Percentiles rank a stretch among this genome's conserved stretches.
These are phyloP conservation scores for Flammula alnicola DNA, from an alignment of 1,284 basidiomycete species.

Conservation along the genomic window DNA sequence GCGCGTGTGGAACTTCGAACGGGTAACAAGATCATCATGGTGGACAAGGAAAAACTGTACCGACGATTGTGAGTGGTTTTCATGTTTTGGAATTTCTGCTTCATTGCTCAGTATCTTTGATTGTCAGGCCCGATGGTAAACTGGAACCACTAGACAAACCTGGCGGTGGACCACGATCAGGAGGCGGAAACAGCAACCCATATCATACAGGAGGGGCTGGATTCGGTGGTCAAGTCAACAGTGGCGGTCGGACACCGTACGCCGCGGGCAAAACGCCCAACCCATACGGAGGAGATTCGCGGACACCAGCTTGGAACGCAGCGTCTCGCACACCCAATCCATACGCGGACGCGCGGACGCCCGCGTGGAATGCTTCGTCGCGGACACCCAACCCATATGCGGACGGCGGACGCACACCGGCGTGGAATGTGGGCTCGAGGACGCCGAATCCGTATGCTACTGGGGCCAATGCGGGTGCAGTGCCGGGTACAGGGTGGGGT, in stretches of 20 bases:
- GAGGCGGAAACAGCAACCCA: conserved; percentile 18
- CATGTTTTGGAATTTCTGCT: neutral
- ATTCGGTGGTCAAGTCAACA: conserved; percentile 39
- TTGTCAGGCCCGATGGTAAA: conserved; percentile 56
- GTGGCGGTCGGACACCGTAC: conserved; percentile 67
- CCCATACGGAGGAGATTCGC: conserved; percentile 57
- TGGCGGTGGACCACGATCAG: conserved; percentile 13
- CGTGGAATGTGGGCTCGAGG: conserved; percentile 57
- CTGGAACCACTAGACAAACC: conserved; percentile 41
- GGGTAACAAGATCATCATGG: conserved; percentile 88
- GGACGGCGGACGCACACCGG: conserved; percentile 54
- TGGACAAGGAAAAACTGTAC: conserved; percentile 82
- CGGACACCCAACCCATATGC: conserved; percentile 78
- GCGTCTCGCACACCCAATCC: conserved; percentile 75
- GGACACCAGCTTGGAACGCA: conserved; percentile 64
- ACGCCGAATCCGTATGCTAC: conserved; percentile 59
- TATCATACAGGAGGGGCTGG: conserved; percentile 19
- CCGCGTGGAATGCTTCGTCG: conserved; percentile 55
- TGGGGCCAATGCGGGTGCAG: conserved; percentile 32
- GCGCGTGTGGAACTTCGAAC: conserved; percentile 93
- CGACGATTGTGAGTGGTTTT: conserved; percentile 72
- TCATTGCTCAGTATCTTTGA: neutral
- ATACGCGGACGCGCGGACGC: conserved; percentile 60
- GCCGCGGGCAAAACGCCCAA: conserved; percentile 66
- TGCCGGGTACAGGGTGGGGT: conserved; percentile 38